Evolutionary conservation across 257 asterid species (phyloP).

Genomic region (Fraxinus quadrangulata): DNA sequence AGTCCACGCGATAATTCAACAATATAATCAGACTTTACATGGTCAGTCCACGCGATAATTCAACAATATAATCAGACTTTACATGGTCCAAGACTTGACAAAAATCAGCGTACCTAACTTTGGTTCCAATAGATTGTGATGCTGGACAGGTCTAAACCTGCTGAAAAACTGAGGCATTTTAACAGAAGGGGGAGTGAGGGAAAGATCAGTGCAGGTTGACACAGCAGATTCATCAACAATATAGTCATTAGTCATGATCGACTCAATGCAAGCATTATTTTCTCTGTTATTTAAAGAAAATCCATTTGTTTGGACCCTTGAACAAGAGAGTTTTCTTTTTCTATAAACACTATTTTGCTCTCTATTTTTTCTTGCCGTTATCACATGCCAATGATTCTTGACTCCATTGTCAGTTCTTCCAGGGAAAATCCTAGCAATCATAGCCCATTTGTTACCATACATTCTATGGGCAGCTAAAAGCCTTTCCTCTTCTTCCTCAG

Average conservation of each 20-base stretch:
- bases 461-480: conserved; percentile 43
- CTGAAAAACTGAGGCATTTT: not conserved
- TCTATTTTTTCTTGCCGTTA: conserved; percentile 53
- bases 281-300: conserved; percentile 13
- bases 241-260: conserved; percentile 9
- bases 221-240: not conserved
- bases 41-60: not conserved
- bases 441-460: conserved; percentile 61
- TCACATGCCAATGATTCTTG: conserved; percentile 66
- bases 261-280: conserved; percentile 28
- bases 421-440: conserved; percentile 53
- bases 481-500: conserved; percentile 56
- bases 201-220: not conserved
- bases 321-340: conserved; percentile 32
- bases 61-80: not conserved
- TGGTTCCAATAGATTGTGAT: conserved; percentile 18
- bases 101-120: conserved; percentile 23
- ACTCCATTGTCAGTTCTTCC: conserved; percentile 61
- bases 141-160: conserved; percentile 30
- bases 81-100: not conserved
- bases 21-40: not conserved
- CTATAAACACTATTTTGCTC: conserved; percentile 44
- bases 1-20: no score
- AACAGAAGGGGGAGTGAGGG: not conserved
- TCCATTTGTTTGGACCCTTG: not conserved